Evolutionary conservation across 1,284 basidiomycete species (phyloP), one percentile per base, ranked within the genome.

Genomic region (Ceratobasidium sp.): DNA sequence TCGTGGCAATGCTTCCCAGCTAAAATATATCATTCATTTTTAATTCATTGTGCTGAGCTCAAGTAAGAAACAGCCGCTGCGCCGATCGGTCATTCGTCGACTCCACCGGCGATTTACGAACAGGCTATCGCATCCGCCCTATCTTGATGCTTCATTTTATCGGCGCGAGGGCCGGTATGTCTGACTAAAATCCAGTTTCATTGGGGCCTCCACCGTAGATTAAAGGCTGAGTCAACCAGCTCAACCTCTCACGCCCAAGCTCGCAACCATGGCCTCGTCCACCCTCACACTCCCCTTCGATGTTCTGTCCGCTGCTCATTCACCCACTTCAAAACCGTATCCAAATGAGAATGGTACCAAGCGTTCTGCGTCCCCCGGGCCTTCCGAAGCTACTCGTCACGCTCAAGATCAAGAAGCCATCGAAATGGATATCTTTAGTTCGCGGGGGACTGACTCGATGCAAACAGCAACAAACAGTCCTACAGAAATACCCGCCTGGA

Each of bases 251-350:
- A 61, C 7, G 12, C 17, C 28, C 7, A 64, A 10, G 44, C 23
- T n/a, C 38, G n/a, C n/a, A n/a, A 57, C 23, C 20, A 64, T 61
- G 42, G 40, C 69, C 3, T 28, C 26, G 40, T 73, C 70, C 23
- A 73, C 70, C 23, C 48, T 74, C 17, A 64, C 44, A 46, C 38
- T 74, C 1, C 59, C 71, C 23, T 59, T 74, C 15, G 71, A 64
- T 42, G 71, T 48, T 10, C 23, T 74, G 7, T 74, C 71, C 12
- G 61, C 57, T 23, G 7, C 54, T 33, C 69, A 38, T 40, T 10
- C 28, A 10, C 7, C 69, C 20, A 3, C 40, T n/a, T 20, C 13
- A 12, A 52, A 26, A 5, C 57, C 67, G 10, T 42, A 33, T n/a
- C 33, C 67, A 15, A 38, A 38, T n/a, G 33, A 12, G 20, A 66